These are phyloP conservation scores for Abortiporus biennis DNA, from an alignment of 1,284 basidiomycete genomes.

Conservation along the genomic window DNA sequence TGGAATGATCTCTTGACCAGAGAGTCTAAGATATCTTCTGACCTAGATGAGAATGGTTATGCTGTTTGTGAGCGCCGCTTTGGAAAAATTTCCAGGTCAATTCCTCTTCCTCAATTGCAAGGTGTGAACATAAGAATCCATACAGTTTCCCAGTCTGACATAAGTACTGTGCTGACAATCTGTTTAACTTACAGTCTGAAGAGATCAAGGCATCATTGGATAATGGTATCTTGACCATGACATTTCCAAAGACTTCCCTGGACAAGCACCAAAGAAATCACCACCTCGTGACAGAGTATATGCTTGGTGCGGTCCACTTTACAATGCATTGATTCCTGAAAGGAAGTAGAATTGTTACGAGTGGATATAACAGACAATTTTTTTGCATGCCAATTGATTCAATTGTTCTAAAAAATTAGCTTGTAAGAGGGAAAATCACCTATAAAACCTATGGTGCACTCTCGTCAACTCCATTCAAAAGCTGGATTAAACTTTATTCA, in stretches of 20 bases:
- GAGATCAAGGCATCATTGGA: conserved; percentile 39
- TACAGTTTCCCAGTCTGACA: background rate
- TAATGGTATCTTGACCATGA: conserved; percentile 36
- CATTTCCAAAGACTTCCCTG: conserved; percentile 35
- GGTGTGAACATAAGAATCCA: conserved; percentile 38
- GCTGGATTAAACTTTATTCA: too few relatives aligned
- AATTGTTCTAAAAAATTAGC: too few relatives aligned
- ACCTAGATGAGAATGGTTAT: conserved; percentile 37
- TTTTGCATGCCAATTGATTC: too few relatives aligned
- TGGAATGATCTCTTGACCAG: conserved; percentile 35
- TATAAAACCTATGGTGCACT: too few relatives aligned
- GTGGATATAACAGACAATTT: too few relatives aligned
- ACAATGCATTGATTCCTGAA: too few relatives aligned
- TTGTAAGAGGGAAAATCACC: too few relatives aligned
- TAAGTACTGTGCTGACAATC: conserved; percentile 6
- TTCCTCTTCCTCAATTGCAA: conserved; percentile 39
- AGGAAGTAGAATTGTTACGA: too few relatives aligned
- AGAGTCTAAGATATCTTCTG: conserved; percentile 27
- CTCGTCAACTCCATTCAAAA: too few relatives aligned
- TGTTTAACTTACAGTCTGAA: conserved; percentile 26
- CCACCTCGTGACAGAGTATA: conserved; percentile 28
- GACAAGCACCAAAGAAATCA: conserved; percentile 30
- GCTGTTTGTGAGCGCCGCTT: conserved; percentile 42
- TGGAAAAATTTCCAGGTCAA: conserved; percentile 40
- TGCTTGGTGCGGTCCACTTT: too few relatives aligned